phyloP scores from a whole-genome alignment of 129 eudicot species.

The Helianthus annuus region DNA sequence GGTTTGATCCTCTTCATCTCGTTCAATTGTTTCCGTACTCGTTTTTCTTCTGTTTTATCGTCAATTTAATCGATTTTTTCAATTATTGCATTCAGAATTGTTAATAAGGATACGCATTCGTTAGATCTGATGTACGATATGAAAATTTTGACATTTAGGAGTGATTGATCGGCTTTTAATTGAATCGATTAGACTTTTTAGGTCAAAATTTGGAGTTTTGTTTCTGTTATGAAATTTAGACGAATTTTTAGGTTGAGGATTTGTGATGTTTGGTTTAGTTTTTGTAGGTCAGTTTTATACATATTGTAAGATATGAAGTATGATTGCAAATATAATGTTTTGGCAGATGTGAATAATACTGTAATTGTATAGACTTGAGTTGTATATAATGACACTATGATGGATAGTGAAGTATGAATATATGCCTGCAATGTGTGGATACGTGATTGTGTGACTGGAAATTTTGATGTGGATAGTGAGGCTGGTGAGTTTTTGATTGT shows the following conservation, averaged over 20 bases:
- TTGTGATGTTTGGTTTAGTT: no score
- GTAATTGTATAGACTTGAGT: no score
- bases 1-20: constrained; percentile 20
- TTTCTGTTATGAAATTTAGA: not conserved
- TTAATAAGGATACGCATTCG: not conserved
- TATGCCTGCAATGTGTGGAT: no score
- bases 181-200: constrained; percentile 3
- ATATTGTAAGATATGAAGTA: no score
- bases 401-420: no score
- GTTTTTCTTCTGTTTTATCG: not conserved
- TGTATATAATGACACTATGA: no score
- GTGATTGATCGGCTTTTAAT: not conserved
- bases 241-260: not conserved
- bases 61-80: not conserved
- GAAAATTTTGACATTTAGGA: not conserved
- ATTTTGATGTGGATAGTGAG: no score
- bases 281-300: no score
- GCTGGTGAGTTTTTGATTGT: constrained; percentile 3
- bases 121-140: constrained; percentile 11
- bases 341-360: no score
- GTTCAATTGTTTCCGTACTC: not conserved
- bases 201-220: not conserved
- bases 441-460: no score
- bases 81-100: not conserved
- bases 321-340: no score